Evolutionary conservation across 345 rosid species (phyloP).

Genomic region (Salix arbutifolia): DNA sequence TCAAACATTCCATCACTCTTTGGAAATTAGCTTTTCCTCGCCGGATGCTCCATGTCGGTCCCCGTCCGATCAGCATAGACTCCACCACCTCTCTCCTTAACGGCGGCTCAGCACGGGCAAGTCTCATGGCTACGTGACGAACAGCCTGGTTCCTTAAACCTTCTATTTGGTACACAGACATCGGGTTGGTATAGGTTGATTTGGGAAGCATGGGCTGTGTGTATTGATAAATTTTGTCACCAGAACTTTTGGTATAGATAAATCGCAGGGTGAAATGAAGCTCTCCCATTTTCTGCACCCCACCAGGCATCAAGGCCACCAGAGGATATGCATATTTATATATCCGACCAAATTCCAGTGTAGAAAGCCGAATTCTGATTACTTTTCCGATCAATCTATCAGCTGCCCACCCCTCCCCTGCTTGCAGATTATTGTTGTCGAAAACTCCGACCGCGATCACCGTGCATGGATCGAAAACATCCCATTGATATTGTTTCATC

Average conservation of each 20-base stretch:
- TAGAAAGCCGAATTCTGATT: constrained; percentile 43
- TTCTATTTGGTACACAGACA: constrained; percentile 39
- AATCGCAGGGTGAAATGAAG: constrained; percentile 49
- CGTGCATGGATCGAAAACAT: constrained; percentile 41
- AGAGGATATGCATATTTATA: constrained; percentile 51
- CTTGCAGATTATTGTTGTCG: constrained; percentile 36
- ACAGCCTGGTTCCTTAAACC: constrained; percentile 47
- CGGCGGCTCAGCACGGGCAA: constrained; percentile 44
- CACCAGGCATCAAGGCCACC: constrained; percentile 32
- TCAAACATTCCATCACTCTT: constrained; percentile 36
- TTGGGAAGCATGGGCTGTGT: constrained; percentile 41
- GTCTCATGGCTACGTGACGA: constrained; percentile 21
- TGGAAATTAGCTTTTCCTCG: constrained; percentile 39
- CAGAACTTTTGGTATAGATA: constrained; percentile 25
- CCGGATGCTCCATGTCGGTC: constrained; percentile 45
- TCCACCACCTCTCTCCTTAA: constrained; percentile 53
- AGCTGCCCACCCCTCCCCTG: constrained; percentile 16
- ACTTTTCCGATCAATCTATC: constrained; percentile 53
- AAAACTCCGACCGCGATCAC: constrained; percentile 40
- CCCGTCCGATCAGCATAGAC: constrained; percentile 39
- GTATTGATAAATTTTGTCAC: constrained; percentile 34
- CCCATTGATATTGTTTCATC: constrained; percentile 49
- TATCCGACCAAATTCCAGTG: constrained; percentile 37
- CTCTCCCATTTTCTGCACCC: constrained; percentile 52
- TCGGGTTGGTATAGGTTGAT: constrained; percentile 38